Conservation (phyloP, 352 stramenopile genomes). For the Paralagenidium karlingii region DNA sequence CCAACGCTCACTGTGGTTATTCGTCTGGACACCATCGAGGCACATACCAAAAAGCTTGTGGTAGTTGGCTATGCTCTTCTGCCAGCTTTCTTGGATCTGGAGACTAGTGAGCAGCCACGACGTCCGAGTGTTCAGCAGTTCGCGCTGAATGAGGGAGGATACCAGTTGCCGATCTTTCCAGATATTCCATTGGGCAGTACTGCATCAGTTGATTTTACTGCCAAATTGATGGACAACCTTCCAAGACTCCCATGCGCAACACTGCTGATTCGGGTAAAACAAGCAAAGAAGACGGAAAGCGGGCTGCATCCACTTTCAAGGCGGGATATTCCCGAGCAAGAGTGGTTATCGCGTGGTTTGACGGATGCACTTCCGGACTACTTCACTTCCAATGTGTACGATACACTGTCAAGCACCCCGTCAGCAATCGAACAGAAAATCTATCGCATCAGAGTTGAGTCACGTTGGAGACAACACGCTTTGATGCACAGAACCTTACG, state of each 20-base stretch:
- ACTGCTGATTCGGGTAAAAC: conserved; percentile 50
- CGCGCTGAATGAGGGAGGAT: conserved; percentile 46
- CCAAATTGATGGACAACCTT: conserved; percentile 17
- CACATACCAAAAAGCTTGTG: conserved; percentile 21
- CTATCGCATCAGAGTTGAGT: no score
- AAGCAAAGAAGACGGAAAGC: conserved; percentile 40
- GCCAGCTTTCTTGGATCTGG: conserved; percentile 58
- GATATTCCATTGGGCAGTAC: conserved; percentile 21
- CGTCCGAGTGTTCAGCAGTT: conserved; percentile 39
- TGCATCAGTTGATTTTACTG: conserved; percentile 15
- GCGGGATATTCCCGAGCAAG: conserved; percentile 17
- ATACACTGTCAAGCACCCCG: conserved; percentile 28
- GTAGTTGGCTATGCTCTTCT: conserved; percentile 69
- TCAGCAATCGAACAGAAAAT: conserved; percentile 40
- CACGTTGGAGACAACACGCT: no score
- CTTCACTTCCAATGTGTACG: conserved; percentile 24
- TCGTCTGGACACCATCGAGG: conserved; percentile 72
- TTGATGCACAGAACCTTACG: no score
- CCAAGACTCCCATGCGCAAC: conserved; percentile 64
- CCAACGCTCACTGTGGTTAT: conserved; percentile 75
- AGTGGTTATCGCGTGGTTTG: conserved; percentile 45
- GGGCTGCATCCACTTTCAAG: conserved; percentile 43
- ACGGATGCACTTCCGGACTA: conserved; percentile 31
- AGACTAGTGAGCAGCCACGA: conserved; percentile 31
- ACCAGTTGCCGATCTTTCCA: conserved; percentile 66